phyloP scores from a whole-genome alignment of 2,329 filamentous ascomycete genomes.

The Eutypella sp. region DNA sequence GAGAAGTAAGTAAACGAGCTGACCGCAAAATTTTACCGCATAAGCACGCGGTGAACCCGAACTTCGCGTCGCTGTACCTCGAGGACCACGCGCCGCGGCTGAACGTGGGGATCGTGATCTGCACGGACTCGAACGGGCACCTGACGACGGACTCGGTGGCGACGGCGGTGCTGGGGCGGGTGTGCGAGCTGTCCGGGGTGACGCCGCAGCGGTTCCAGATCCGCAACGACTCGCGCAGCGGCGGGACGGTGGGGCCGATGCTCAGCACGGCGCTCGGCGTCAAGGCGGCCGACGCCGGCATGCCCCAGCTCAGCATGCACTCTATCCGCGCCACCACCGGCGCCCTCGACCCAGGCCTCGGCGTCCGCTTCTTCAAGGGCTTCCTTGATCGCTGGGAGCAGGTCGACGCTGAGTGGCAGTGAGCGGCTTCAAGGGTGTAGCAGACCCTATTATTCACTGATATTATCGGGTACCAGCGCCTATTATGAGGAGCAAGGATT shows the following conservation, averaged over 20 bases:
- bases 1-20: no score
- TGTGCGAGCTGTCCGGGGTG: conserved; percentile 68
- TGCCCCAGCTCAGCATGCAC: conserved; percentile 93
- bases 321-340: conserved; percentile 86
- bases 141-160: conserved; percentile 93
- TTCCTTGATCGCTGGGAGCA: conserved; percentile 84
- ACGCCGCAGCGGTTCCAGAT: conserved; percentile 89
- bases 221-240: conserved; percentile 81
- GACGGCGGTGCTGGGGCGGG: conserved; percentile 70
- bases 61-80: conserved; percentile 81
- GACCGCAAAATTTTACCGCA: no score
- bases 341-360: conserved; percentile 77
- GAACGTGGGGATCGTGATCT: conserved; percentile 80
- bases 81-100: conserved; percentile 80
- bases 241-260: conserved; percentile 94
- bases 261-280: conserved; percentile 77
- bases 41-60: conserved; percentile 91
- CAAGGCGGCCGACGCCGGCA: conserved; percentile 77
- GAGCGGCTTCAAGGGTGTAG: no score
- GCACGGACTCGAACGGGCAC: conserved; percentile 82
- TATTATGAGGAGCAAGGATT: no score
- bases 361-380: conserved; percentile 81
- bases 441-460: no score
- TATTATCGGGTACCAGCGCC: no score
- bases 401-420: conserved; percentile 72